Base-by-base conservation (phyloP, 208 protist genomes). In the Herpetomonas samuelpessoai region DNA sequence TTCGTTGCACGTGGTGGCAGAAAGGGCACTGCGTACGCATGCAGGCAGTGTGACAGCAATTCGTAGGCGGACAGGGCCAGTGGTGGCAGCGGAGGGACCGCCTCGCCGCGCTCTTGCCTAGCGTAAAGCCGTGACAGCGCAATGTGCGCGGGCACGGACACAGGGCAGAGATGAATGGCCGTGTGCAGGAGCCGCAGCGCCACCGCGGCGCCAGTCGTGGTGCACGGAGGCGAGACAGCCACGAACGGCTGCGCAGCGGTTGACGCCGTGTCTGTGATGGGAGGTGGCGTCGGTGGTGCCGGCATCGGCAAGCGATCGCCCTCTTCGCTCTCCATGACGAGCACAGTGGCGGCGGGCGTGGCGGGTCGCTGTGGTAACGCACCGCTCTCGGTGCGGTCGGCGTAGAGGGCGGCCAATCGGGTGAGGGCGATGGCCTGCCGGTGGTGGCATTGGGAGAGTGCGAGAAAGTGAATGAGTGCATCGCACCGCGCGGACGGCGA, bases 121-220 rank as follows among this genome's bases (percentile, higher is more conserved):
- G 71, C 56, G 55, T 76, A 62, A 31, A 62, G 41, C 10, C 65
- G 71, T n/a, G 71, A 45, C 7, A 76, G 68, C 10, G 68, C 41
- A 18, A 74, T 14, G 27, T 69, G 57, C 14, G 72, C 72, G 0
- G 56, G 45, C 9, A 55, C 22, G 39, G 66, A 61, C 35, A 58
- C 27, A 1, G 66, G 66, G 24, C 61, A 45, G 12, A 79, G 31
- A 14, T 41, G 51, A 27, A 72, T 29, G 7, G 72, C 72, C 21
- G 48, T 61, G 24, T 73, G 58, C 57, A 79, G 54, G 1, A 79
- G 62, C 12, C 52, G 50, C 57, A 70, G 62, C 19, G 67, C 55
- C 28, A 74, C 51, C 25, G 52, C 38, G 6, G 45, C 56, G 3
- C 66, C 48, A 10, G 22, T 16, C 16, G 58, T 39, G 18, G n/a